These are phyloP conservation scores for Gnaphalium uliginosum DNA, from an alignment of 129 eudicot genomes.

Conservation along the genomic window DNA sequence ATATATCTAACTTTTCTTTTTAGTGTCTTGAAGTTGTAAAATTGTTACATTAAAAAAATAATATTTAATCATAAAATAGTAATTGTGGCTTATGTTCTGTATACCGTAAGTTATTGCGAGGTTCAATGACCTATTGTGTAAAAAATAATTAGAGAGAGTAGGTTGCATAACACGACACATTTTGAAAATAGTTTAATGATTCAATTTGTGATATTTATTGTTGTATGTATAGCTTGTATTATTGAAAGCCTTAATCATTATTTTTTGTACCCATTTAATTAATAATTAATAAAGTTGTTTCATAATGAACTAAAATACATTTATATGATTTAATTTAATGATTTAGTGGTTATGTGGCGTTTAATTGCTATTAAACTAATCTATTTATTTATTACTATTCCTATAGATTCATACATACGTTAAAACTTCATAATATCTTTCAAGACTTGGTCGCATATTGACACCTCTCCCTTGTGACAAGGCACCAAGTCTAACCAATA, in stretches of 20 bases:
- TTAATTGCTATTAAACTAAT: not conserved
- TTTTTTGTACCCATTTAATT: slow-evolving; percentile 20
- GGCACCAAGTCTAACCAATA: not conserved
- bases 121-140: too few species aligned
- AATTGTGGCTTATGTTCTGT: not conserved
- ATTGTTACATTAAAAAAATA: too few species aligned
- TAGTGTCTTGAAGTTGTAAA: too few species aligned
- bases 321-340: too few species aligned
- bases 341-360: slow-evolving; percentile 7
- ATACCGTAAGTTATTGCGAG: not conserved
- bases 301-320: too few species aligned
- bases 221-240: slow-evolving; percentile 23
- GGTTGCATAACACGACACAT: not conserved
- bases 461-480: not conserved
- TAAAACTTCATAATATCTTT: not conserved
- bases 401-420: not conserved
- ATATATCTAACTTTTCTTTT: too few species aligned
- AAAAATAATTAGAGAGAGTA: too few species aligned
- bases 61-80: too few species aligned
- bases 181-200: slow-evolving; percentile 5
- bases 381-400: not conserved
- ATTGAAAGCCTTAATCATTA: slow-evolving; percentile 31
- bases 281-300: slow-evolving; percentile 26
- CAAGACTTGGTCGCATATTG: not conserved
- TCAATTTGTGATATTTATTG: slow-evolving; percentile 1